phyloP scores from a whole-genome alignment of 2,329 filamentous ascomycete species.

The Clathrospora elynae region DNA sequence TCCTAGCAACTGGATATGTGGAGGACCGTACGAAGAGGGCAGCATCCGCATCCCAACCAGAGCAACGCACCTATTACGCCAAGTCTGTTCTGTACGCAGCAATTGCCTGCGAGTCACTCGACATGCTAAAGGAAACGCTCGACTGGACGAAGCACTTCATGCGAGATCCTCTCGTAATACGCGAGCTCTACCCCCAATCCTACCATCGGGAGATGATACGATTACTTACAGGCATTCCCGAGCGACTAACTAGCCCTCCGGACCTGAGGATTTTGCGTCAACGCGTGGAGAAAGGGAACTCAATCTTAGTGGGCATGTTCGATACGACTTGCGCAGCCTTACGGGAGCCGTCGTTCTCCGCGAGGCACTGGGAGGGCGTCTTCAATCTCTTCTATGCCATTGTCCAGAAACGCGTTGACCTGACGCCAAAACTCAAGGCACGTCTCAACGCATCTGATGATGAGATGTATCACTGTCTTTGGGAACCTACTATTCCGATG shows the following conservation, averaged over 20 bases:
- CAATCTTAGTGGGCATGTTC: conserved; percentile 33
- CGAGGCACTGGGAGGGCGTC: conserved; percentile 33
- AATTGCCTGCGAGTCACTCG: conserved; percentile 41
- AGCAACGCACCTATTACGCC: conserved; percentile 37
- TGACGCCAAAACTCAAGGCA: conserved; percentile 14
- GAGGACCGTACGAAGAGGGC: conserved; percentile 31
- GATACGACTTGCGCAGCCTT: conserved; percentile 37
- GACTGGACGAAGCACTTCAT: conserved; percentile 47
- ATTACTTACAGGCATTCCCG: conserved; percentile 11
- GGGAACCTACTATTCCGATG: conserved; percentile 27
- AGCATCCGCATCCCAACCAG: conserved; percentile 27
- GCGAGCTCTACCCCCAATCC: neutral
- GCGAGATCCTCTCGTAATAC: conserved; percentile 37
- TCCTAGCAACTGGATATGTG: conserved; percentile 15
- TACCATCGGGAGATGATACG: conserved; percentile 6
- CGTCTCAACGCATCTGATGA: conserved; percentile 14
- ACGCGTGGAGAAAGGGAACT: conserved; percentile 35
- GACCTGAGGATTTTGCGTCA: conserved; percentile 11
- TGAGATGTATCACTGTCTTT: conserved; percentile 25
- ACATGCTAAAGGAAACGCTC: conserved; percentile 37
- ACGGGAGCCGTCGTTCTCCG: conserved; percentile 42
- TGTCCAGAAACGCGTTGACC: conserved; percentile 20
- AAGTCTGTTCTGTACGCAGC: conserved; percentile 36
- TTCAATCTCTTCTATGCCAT: conserved; percentile 25
- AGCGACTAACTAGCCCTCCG: neutral